A percentile compares a stretch with the other conserved stretches of the same genome.
Conservation (phyloP, 2,329 filamentous ascomycete species). For the Xylaria sp. region DNA sequence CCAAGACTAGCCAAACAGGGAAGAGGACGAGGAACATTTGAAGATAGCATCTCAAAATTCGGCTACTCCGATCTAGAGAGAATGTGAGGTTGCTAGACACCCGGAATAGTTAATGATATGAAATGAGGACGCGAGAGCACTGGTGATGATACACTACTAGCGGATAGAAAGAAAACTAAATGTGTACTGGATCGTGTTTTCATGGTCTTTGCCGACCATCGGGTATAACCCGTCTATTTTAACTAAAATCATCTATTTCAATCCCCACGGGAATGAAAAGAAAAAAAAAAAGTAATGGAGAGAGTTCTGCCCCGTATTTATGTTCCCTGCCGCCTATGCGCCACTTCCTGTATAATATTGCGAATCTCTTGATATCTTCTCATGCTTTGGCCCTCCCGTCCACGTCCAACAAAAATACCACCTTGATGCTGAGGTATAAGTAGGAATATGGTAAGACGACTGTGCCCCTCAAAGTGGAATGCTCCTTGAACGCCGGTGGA, state of each 20-base stretch:
- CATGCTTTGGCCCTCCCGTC: slow-evolving; percentile 30
- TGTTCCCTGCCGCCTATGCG: slow-evolving; percentile 29
- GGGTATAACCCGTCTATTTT: slow-evolving; percentile 30
- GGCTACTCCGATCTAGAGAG: slow-evolving; percentile 17
- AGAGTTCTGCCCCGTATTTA: slow-evolving; percentile 27
- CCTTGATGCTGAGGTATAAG: slow-evolving; percentile 37
- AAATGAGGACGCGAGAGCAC: neutral
- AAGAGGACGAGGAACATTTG: neutral
- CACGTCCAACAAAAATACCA: slow-evolving; percentile 34
- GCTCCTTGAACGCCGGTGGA: slow-evolving; percentile 36
- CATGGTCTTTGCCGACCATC: neutral
- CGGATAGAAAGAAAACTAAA: neutral
- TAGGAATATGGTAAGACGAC: slow-evolving; percentile 28
- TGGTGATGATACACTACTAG: neutral
- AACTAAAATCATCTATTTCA: slow-evolving; percentile 31
- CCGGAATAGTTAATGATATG: too few relatives aligned
- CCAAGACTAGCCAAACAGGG: slow-evolving; percentile 12
- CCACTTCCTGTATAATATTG: slow-evolving; percentile 32
- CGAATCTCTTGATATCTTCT: slow-evolving; percentile 35
- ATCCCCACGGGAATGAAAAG: slow-evolving; percentile 20
- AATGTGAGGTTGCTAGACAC: neutral
- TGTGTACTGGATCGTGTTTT: slow-evolving; percentile 18
- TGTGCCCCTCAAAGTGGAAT: slow-evolving; percentile 30
- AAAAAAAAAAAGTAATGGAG: slow-evolving; percentile 27
- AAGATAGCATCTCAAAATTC: neutral